Conservation (phyloP, 495 filamentous ascomycete species). For the Saxophila tyrrhenica region DNA sequence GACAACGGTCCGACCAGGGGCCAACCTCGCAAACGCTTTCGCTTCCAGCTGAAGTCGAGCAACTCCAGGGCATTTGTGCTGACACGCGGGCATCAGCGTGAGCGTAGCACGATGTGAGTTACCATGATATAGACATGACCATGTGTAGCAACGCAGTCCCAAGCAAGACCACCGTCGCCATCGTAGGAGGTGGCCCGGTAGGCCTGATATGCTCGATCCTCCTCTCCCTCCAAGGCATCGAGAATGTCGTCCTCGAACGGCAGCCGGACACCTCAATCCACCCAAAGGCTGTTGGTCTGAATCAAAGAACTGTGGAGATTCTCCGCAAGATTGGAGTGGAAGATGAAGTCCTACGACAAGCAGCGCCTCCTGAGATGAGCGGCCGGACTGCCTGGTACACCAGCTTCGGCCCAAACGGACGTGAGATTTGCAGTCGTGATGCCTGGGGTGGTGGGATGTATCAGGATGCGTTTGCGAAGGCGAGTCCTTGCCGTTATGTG, state of each 20-base stretch:
- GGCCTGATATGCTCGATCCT: conserved; percentile 23
- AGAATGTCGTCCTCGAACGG: conserved; percentile 10
- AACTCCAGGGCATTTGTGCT: no score
- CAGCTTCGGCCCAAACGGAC: conserved; percentile 4
- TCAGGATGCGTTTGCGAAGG: conserved; percentile 5
- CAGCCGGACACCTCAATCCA: conserved; percentile 22
- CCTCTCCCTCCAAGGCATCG: conserved; percentile 19
- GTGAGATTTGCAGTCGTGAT: conserved; percentile 14
- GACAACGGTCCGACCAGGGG: no score
- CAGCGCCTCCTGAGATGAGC: background rate
- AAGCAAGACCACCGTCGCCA: conserved; percentile 4
- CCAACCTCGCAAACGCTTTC: no score
- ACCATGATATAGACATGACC: background rate
- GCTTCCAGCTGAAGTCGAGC: no score
- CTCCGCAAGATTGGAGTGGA: conserved; percentile 16
- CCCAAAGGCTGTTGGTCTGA: conserved; percentile 25
- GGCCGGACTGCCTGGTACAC: conserved; percentile 9
- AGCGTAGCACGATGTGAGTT: no score
- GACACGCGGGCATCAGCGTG: no score
- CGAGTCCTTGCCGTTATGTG: conserved; percentile 13
- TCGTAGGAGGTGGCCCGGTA: conserved; percentile 25
- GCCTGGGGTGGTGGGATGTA: conserved; percentile 19
- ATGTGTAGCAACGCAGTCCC: background rate
- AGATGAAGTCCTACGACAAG: conserved; percentile 4
- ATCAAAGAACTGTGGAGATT: conserved; percentile 24